These are phyloP conservation scores for Monosporozyma unispora DNA, from an alignment of 805 yeast genomes.

Conservation along the genomic window DNA sequence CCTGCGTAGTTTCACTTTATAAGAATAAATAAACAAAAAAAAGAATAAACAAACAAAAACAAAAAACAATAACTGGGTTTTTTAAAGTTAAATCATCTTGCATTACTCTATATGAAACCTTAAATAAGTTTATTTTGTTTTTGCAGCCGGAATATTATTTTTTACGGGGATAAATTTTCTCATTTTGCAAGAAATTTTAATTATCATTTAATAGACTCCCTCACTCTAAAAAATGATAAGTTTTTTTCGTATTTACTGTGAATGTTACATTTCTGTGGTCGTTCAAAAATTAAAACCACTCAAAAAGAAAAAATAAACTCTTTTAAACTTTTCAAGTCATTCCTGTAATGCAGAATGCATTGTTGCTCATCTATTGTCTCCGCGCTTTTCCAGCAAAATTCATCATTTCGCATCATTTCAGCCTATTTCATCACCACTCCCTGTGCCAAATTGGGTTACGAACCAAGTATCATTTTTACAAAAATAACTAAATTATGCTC, in stretches of 20 bases:
- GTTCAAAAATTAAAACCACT: neutral
- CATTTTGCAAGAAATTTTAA: neutral
- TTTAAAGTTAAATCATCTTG: neutral
- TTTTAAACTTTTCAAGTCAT: neutral
- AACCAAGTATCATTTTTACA: too few species aligned
- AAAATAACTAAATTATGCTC: too few species aligned
- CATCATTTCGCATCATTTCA: neutral
- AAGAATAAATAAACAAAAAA: too few species aligned
- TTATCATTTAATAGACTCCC: too few species aligned
- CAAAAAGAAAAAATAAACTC: neutral
- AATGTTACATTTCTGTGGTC: neutral
- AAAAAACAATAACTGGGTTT: neutral
- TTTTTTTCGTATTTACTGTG: neutral
- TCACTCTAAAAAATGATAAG: too few species aligned
- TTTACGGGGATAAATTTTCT: neutral
- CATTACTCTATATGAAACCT: neutral
- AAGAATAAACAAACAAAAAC: neutral
- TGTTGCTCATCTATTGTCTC: neutral
- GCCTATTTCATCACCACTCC: neutral
- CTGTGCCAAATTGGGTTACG: too few species aligned
- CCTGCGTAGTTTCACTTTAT: too few species aligned
- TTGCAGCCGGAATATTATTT: neutral
- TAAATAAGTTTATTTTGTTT: neutral
- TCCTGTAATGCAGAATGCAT: neutral
- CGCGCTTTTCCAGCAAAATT: neutral